phyloP scores from a whole-genome alignment of 1,284 basidiomycete species.

The Heliocybe sulcata region DNA sequence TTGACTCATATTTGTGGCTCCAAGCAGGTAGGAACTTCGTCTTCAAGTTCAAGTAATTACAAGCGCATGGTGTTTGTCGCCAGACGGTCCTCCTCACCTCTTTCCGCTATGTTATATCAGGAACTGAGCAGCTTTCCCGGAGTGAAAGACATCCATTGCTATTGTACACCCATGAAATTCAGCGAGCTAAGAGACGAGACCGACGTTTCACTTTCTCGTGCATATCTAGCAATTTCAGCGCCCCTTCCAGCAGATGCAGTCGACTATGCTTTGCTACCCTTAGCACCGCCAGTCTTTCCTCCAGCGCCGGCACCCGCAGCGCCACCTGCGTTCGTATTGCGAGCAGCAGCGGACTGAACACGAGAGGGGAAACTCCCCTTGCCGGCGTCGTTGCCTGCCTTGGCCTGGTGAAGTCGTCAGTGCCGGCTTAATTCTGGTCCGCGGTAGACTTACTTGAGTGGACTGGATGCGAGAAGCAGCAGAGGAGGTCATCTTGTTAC shows the following conservation, averaged over 20 bases:
- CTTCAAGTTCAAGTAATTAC: too few species aligned
- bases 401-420: constrained; percentile 15
- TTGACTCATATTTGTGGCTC: too few species aligned
- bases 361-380: constrained; percentile 23
- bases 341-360: constrained; percentile 18
- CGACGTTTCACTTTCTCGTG: too few species aligned
- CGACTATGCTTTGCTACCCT: background rate
- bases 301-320: constrained; percentile 2
- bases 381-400: constrained; percentile 21
- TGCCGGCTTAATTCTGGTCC: background rate
- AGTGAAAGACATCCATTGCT: too few species aligned
- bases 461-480: constrained; percentile 25
- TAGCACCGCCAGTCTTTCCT: background rate
- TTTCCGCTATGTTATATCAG: too few species aligned
- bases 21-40: too few species aligned
- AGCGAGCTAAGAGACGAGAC: too few species aligned
- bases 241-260: background rate
- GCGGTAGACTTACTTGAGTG: constrained; percentile 17
- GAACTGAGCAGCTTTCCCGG: too few species aligned
- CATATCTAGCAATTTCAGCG: background rate
- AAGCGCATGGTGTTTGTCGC: too few species aligned
- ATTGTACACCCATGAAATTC: too few species aligned
- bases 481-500: constrained; percentile 14
- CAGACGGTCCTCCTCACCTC: too few species aligned
- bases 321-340: constrained; percentile 14